A percentile compares a stretch with the other conserved stretches of the same genome.
Evolutionary conservation across 306 rosid genomes (phyloP).

Genomic region (Urtica urens): DNA sequence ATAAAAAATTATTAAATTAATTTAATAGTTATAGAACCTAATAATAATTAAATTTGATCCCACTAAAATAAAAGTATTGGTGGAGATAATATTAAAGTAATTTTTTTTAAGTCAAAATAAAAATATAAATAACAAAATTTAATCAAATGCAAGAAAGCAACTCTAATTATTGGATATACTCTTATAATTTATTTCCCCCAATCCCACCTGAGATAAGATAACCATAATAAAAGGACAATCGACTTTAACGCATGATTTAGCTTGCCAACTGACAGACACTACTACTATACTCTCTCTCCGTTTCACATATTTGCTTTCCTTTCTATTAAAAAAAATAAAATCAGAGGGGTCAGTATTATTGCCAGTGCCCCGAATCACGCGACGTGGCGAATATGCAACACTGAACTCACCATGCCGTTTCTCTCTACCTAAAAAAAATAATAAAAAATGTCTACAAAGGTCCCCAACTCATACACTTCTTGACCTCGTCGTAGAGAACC

Average conservation of each 20-base stretch:
- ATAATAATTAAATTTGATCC: too few relatives aligned
- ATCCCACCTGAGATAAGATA: conserved; percentile 8
- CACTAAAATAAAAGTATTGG: too few relatives aligned
- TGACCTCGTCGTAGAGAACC: conserved; percentile 89
- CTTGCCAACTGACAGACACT: background rate
- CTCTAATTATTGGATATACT: too few relatives aligned
- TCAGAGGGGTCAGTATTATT: too few relatives aligned
- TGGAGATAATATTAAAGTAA: too few relatives aligned
- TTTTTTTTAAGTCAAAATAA: background rate
- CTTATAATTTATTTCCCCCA: background rate
- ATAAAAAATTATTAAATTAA: too few relatives aligned
- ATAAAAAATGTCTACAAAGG: conserved; percentile 21
- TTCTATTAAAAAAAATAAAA: background rate
- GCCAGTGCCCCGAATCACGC: conserved; percentile 15
- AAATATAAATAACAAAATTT: background rate
- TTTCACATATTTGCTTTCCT: background rate
- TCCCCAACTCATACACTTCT: conserved; percentile 72
- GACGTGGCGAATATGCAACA: conserved; percentile 11
- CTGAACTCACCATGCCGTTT: background rate
- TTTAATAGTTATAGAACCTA: too few relatives aligned
- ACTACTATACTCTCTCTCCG: too few relatives aligned
- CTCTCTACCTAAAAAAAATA: conserved; percentile 13
- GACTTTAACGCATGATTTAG: background rate
- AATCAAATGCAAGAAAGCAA: background rate
- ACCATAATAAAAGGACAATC: background rate